Evolutionary conservation across 2,329 filamentous ascomycete genomes (phyloP).

Genomic region (Hymenotorrendiella dingleyae): DNA sequence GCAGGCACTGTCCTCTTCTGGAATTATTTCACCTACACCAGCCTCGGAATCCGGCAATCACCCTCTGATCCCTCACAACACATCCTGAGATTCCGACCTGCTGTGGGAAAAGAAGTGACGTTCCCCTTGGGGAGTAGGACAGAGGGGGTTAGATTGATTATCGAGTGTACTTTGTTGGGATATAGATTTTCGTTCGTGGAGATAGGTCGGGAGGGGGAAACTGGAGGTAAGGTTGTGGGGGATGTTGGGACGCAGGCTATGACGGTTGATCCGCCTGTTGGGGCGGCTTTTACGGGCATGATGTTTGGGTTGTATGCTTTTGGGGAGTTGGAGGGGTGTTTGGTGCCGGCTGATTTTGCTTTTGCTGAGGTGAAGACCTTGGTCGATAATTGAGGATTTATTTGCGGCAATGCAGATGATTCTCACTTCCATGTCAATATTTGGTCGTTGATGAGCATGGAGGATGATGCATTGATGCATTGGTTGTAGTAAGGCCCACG

Average conservation of each 20-base stretch:
- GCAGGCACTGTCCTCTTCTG: slow-evolving; percentile 50
- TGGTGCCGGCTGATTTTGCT: slow-evolving; percentile 16
- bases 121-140: neutral
- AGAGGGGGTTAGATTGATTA: neutral
- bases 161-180: neutral
- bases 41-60: slow-evolving; percentile 33
- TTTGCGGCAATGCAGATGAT: too few relatives aligned
- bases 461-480: too few relatives aligned
- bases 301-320: slow-evolving; percentile 19
- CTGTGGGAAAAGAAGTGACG: neutral
- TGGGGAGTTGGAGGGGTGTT: slow-evolving; percentile 14
- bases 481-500: too few relatives aligned
- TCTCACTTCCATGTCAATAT: too few relatives aligned
- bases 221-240: neutral
- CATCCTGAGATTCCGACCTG: neutral
- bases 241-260: slow-evolving; percentile 5
- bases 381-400: too few relatives aligned
- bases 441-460: too few relatives aligned
- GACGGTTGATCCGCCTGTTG: slow-evolving; percentile 16
- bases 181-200: slow-evolving; percentile 1
- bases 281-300: slow-evolving; percentile 13
- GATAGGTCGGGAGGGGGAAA: neutral
- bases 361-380: neutral
- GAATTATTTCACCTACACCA: slow-evolving; percentile 42
- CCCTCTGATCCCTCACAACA: neutral